phyloP scores from a whole-genome alignment of 2,329 filamentous ascomycete species.

The Fusarium anguioides region DNA sequence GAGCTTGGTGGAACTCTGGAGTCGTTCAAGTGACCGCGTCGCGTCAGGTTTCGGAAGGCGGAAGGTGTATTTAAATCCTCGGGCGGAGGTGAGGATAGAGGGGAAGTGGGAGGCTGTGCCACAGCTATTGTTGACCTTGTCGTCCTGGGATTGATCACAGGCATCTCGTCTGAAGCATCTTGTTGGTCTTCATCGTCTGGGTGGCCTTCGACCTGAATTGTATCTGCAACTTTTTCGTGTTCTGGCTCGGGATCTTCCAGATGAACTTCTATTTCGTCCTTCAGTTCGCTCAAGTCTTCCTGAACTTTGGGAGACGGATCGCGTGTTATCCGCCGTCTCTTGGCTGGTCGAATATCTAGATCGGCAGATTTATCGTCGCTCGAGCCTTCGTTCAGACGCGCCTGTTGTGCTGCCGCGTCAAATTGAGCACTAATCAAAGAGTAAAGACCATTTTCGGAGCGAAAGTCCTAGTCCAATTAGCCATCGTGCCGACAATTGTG shows the following conservation, averaged over 20 bases:
- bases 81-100: slow-evolving; percentile 53
- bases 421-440: slow-evolving; percentile 77
- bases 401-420: slow-evolving; percentile 61
- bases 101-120: slow-evolving; percentile 47
- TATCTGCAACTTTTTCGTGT: slow-evolving; percentile 31
- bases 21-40: slow-evolving; percentile 38
- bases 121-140: slow-evolving; percentile 38
- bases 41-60: slow-evolving; percentile 40
- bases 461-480: slow-evolving; percentile 68
- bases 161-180: slow-evolving; percentile 2
- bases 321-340: slow-evolving; percentile 50
- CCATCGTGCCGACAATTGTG: not conserved
- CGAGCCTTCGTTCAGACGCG: slow-evolving; percentile 43
- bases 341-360: slow-evolving; percentile 41
- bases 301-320: slow-evolving; percentile 30
- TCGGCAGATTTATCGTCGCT: slow-evolving; percentile 36
- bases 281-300: slow-evolving; percentile 23
- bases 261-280: slow-evolving; percentile 43
- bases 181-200: slow-evolving; percentile 29
- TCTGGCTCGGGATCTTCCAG: slow-evolving; percentile 27
- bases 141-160: slow-evolving; percentile 31
- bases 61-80: slow-evolving; percentile 47
- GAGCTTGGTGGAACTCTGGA: slow-evolving; percentile 53
- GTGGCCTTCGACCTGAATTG: slow-evolving; percentile 30
- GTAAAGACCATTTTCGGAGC: slow-evolving; percentile 78